Percentiles rank a stretch among this genome's conserved stretches.
Conservation (phyloP, 345 rosid genomes). For the Firmiana major region DNA sequence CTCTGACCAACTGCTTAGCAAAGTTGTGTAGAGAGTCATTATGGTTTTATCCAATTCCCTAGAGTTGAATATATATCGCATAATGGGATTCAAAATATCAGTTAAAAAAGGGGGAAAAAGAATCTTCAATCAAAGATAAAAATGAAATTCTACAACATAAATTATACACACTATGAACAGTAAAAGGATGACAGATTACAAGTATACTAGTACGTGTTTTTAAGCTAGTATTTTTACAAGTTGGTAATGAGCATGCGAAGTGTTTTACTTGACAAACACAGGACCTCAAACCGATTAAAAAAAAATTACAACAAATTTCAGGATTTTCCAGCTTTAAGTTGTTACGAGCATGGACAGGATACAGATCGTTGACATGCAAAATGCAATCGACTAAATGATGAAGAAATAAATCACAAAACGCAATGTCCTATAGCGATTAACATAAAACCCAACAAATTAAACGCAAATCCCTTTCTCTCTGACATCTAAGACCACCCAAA, state of each 20-base stretch:
- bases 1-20: not conserved
- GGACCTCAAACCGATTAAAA: not conserved
- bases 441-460: slow-evolving; percentile 6
- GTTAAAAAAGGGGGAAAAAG: not conserved
- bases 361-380: slow-evolving; percentile 36
- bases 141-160: not conserved
- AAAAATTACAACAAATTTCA: not conserved
- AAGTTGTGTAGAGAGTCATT: not conserved
- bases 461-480: not conserved
- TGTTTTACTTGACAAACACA: not conserved
- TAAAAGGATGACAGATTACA: not conserved
- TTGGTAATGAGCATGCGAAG: not conserved
- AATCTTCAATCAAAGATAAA: not conserved
- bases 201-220: not conserved
- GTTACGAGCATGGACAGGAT: slow-evolving; percentile 6
- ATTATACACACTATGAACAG: not conserved
- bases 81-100: not conserved
- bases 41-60: not conserved
- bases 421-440: slow-evolving; percentile 9
- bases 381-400: slow-evolving; percentile 4
- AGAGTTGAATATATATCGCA: not conserved
- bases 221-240: not conserved
- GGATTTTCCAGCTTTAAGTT: not conserved
- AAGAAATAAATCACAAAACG: slow-evolving; percentile 10
- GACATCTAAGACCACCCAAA: slow-evolving; percentile 8